Conservation (phyloP, 352 stramenopile genomes). For the Phytophthora sp. region DNA sequence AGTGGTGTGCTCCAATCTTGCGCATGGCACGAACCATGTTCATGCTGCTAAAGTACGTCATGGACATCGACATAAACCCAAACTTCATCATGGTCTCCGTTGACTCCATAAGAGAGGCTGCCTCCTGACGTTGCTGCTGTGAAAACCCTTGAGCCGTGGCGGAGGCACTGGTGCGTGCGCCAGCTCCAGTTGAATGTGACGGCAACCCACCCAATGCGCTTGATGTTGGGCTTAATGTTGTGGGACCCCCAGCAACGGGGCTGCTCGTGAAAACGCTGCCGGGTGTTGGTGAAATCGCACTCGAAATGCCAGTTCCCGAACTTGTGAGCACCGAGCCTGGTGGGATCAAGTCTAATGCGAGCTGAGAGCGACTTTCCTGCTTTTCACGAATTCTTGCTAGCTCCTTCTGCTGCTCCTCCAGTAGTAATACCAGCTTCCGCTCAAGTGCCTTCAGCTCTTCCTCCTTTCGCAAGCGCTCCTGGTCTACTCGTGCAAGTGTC, state of each 20-base stretch:
- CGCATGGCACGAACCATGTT: constrained; percentile 98
- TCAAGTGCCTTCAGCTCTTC: constrained; percentile 94
- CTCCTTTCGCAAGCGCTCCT: constrained; percentile 89
- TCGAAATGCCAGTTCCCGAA: constrained; percentile 1
- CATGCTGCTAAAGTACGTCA: constrained; percentile 97
- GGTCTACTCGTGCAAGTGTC: constrained; percentile 88
- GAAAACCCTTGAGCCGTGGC: constrained; percentile 46
- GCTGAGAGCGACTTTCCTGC: constrained; percentile 53
- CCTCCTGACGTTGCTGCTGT: constrained; percentile 90
- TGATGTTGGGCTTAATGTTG: constrained; percentile 19
- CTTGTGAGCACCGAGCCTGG: constrained; percentile 1
- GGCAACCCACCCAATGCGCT: constrained; percentile 7
- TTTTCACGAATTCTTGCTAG: constrained; percentile 77
- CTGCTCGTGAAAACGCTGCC: constrained; percentile 30
- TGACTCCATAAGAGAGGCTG: constrained; percentile 92
- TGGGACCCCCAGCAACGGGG: constrained; percentile 23
- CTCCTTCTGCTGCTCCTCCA: constrained; percentile 95
- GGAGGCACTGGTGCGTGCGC: not conserved
- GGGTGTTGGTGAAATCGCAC: constrained; percentile 7
- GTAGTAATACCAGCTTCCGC: constrained; percentile 93
- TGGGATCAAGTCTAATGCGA: constrained; percentile 55
- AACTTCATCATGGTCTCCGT: constrained; percentile 99
- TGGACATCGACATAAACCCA: constrained; percentile 97
- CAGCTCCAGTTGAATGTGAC: constrained; percentile 4
- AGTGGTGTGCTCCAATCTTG: constrained; percentile 92